These are phyloP conservation scores for Hymenoscyphus linearis DNA, from an alignment of 2,329 filamentous ascomycete genomes.

Conservation along the genomic window DNA sequence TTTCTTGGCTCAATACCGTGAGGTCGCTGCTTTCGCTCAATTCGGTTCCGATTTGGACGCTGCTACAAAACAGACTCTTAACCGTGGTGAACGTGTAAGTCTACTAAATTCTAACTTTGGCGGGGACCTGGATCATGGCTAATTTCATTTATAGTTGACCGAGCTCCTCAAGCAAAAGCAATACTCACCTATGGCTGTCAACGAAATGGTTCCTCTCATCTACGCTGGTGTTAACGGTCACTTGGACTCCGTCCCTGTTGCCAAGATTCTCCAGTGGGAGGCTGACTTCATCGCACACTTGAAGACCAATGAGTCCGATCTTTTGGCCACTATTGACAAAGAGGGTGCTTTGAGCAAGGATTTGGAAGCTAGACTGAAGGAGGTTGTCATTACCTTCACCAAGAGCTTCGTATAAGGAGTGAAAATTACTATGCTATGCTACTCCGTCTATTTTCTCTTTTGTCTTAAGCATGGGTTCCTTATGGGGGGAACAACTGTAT, in stretches of 20 bases:
- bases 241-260: constrained; percentile 83
- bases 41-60: constrained; percentile 99
- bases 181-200: constrained; percentile 96
- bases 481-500: constrained; percentile 20
- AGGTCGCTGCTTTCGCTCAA: constrained; percentile 98
- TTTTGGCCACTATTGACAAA: constrained; percentile 85
- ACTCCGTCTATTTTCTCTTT: constrained; percentile 26
- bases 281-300: constrained; percentile 88
- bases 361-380: constrained; percentile 74
- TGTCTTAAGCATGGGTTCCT: constrained; percentile 25
- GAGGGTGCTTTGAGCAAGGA: constrained; percentile 97
- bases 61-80: constrained; percentile 96
- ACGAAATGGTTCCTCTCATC: constrained; percentile 99
- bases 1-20: constrained; percentile 99
- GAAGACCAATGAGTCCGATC: constrained; percentile 80
- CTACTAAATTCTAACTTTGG: constrained; percentile 10
- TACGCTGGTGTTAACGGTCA: constrained; percentile 98
- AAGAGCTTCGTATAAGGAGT: constrained; percentile 69
- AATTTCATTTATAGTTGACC: constrained; percentile 54
- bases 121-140: constrained; percentile 21
- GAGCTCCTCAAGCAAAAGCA: constrained; percentile 99
- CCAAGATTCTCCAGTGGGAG: constrained; percentile 92
- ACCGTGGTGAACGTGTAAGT: constrained; percentile 93
- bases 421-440: constrained; percentile 20
- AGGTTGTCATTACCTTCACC: constrained; percentile 74